Evolutionary conservation across 148 eudicot genomes (phyloP).

Genomic region (Chenopodium quinoa): DNA sequence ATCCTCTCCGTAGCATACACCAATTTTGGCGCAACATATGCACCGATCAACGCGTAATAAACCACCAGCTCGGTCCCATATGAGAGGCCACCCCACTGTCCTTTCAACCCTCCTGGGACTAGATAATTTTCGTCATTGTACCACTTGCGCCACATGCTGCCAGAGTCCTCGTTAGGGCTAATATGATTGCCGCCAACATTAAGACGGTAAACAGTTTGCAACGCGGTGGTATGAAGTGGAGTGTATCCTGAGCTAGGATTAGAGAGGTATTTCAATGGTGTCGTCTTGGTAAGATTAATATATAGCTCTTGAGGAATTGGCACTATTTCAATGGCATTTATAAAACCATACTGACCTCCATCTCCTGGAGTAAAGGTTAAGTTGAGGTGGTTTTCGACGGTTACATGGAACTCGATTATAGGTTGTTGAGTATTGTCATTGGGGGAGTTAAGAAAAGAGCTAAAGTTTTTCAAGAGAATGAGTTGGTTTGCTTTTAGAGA

Average conservation of each 20-base stretch:
- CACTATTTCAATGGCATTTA: constrained; percentile 50
- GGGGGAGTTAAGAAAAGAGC: constrained; percentile 30
- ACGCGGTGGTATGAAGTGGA: constrained; percentile 22
- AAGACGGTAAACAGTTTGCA: constrained; percentile 37
- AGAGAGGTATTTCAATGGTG: background rate
- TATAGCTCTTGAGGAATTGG: constrained; percentile 40
- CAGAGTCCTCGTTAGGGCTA: background rate
- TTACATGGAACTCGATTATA: constrained; percentile 1
- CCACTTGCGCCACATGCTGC: constrained; percentile 42
- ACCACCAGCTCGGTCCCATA: background rate
- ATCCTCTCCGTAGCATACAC: constrained; percentile 33
- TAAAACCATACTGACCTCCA: constrained; percentile 27
- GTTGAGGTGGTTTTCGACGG: constrained; percentile 19
- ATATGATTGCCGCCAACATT: constrained; percentile 28
- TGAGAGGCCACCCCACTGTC: too few species aligned
- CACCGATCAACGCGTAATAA: background rate
- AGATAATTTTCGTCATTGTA: constrained; percentile 15
- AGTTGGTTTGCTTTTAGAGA: constrained; percentile 36
- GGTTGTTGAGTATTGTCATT: background rate
- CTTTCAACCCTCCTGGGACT: background rate
- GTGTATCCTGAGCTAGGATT: background rate
- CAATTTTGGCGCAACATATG: constrained; percentile 31
- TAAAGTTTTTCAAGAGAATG: constrained; percentile 43
- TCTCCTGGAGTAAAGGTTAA: constrained; percentile 33
- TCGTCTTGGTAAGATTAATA: background rate